Conservation (phyloP, 331 rosid genomes). For the Rosa hybrid region DNA sequence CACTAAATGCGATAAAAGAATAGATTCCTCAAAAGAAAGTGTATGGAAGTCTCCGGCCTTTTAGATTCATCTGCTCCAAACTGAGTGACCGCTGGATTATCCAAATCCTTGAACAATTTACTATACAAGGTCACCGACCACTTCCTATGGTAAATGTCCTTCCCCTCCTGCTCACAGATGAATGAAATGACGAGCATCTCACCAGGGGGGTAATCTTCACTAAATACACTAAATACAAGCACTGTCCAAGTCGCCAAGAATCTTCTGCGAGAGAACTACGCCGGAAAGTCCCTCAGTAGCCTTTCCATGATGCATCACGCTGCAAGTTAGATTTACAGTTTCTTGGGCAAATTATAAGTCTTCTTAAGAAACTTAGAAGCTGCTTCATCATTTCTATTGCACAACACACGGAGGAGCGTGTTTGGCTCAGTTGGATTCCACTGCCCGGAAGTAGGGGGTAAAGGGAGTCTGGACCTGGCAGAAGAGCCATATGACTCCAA, state of each 20-base stretch:
- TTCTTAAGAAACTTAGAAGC: slow-evolving; percentile 93
- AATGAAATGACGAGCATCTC: slow-evolving; percentile 27
- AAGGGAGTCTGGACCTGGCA: slow-evolving; percentile 67
- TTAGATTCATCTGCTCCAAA: slow-evolving; percentile 27
- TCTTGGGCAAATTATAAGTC: slow-evolving; percentile 80
- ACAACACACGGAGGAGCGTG: slow-evolving; percentile 83
- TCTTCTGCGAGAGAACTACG: slow-evolving; percentile 26
- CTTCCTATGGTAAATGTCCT: slow-evolving; percentile 11
- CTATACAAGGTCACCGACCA: slow-evolving; percentile 26
- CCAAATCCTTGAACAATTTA: slow-evolving; percentile 20
- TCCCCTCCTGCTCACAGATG: slow-evolving; percentile 26
- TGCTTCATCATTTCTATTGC: slow-evolving; percentile 80
- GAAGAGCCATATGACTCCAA: slow-evolving; percentile 66
- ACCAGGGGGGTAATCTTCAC: slow-evolving; percentile 32
- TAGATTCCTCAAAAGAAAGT: slow-evolving; percentile 36
- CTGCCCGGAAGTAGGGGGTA: slow-evolving; percentile 85
- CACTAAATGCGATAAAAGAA: slow-evolving; percentile 40
- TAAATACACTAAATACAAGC: slow-evolving; percentile 49
- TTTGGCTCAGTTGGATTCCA: slow-evolving; percentile 95
- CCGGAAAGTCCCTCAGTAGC: slow-evolving; percentile 22
- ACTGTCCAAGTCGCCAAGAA: slow-evolving; percentile 30
- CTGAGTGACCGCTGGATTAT: slow-evolving; percentile 32
- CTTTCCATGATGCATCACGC: slow-evolving; percentile 19
- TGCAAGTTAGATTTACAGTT: slow-evolving; percentile 49
- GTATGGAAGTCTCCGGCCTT: slow-evolving; percentile 24